Percentiles rank a stretch among this genome's conserved stretches.
These are phyloP conservation scores for Sclerotinia borealis DNA, from an alignment of 2,329 filamentous ascomycete species.

Conservation along the genomic window DNA sequence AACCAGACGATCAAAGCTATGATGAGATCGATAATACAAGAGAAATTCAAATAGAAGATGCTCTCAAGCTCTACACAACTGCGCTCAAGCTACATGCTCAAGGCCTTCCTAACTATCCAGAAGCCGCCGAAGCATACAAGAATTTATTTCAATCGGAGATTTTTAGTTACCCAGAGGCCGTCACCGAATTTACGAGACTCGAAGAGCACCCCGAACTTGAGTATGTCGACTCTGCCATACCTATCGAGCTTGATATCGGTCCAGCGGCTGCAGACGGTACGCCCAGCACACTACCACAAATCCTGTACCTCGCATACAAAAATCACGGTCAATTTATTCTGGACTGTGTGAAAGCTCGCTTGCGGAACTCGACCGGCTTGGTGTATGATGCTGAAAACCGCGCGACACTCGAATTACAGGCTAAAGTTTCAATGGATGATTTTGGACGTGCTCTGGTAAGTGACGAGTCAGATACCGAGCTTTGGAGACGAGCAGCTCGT, in stretches of 20 bases:
- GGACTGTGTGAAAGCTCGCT: slow-evolving; percentile 59
- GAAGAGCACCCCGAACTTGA: slow-evolving; percentile 48
- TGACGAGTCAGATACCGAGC: slow-evolving; percentile 60
- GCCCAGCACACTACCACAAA: slow-evolving; percentile 77
- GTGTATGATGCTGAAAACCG: slow-evolving; percentile 34
- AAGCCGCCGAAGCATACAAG: slow-evolving; percentile 76
- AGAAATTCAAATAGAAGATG: slow-evolving; percentile 94
- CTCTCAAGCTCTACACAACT: slow-evolving; percentile 86
- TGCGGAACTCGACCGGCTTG: slow-evolving; percentile 34
- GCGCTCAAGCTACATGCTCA: slow-evolving; percentile 89
- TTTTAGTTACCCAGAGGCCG: slow-evolving; percentile 83
- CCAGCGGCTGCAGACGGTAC: slow-evolving; percentile 64
- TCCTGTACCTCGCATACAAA: slow-evolving; percentile 89
- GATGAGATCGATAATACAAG: slow-evolving; percentile 93
- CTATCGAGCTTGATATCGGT: slow-evolving; percentile 47
- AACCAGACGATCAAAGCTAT: slow-evolving; percentile 83
- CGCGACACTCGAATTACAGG: slow-evolving; percentile 31
- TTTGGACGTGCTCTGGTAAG: slow-evolving; percentile 56
- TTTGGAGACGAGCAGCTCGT: slow-evolving; percentile 56
- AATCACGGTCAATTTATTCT: slow-evolving; percentile 89
- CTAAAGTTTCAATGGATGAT: slow-evolving; percentile 44
- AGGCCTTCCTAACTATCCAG: slow-evolving; percentile 66
- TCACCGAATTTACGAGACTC: slow-evolving; percentile 74
- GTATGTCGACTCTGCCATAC: slow-evolving; percentile 43
- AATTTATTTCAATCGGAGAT: slow-evolving; percentile 87